Conservation (phyloP, 495 filamentous ascomycete species). For the Hypomontagnella submonticulosa region DNA sequence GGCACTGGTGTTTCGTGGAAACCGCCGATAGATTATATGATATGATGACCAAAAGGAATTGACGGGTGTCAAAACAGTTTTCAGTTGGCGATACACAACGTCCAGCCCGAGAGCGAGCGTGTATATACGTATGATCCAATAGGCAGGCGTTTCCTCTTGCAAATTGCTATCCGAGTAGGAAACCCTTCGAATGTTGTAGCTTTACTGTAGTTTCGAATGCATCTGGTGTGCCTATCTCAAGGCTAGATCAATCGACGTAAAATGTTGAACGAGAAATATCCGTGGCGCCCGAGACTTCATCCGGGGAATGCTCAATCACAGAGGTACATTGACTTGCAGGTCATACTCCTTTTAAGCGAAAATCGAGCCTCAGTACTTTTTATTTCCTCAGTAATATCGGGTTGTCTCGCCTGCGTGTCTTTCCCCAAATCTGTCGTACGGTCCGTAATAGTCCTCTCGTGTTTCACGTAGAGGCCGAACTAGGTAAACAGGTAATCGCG, state of each 20-base stretch:
- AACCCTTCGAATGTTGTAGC: neutral
- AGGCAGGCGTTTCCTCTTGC: neutral
- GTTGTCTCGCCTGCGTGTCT: slow-evolving; percentile 10
- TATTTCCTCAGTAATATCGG: neutral
- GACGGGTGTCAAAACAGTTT: neutral
- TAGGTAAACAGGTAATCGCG: slow-evolving; percentile 1
- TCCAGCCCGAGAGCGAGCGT: neutral
- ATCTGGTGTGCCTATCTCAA: neutral
- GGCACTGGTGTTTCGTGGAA: neutral
- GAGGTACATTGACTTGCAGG: slow-evolving; percentile 3
- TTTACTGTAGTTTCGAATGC: neutral
- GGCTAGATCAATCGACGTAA: neutral
- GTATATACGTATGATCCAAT: neutral
- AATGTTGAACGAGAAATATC: neutral
- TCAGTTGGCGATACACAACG: neutral
- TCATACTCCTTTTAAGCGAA: slow-evolving; percentile 7
- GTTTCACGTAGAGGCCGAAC: slow-evolving; percentile 20
- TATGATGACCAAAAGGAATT: neutral
- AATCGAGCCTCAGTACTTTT: slow-evolving; percentile 8
- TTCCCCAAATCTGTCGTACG: neutral
- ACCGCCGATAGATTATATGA: neutral
- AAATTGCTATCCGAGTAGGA: neutral
- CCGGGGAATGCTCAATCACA: slow-evolving; percentile 6
- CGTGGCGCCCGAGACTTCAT: slow-evolving; percentile 4
- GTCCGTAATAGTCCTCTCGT: neutral